phyloP scores from a whole-genome alignment of 2,329 filamentous ascomycete species.

The Neocatenulostroma microsporum region DNA sequence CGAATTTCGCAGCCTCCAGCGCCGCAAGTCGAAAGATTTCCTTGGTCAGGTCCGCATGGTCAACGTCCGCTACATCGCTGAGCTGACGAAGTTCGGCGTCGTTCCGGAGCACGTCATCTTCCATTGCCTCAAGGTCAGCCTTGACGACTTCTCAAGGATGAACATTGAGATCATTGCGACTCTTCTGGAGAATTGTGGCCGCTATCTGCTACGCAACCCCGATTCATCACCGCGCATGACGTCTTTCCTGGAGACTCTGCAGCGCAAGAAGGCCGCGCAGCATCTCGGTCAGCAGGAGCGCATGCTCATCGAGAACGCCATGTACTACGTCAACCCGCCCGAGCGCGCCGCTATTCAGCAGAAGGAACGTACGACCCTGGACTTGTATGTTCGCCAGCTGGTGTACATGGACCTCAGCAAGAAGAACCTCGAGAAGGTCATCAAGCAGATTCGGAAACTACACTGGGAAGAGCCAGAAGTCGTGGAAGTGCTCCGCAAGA shows the following conservation, averaged over 20 bases:
- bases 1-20: constrained; percentile 91
- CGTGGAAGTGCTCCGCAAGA: constrained; percentile 70
- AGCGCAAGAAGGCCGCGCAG: constrained; percentile 91
- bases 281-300: constrained; percentile 92
- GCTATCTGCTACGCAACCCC: constrained; percentile 84
- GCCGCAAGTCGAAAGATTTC: constrained; percentile 96
- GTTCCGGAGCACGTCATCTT: constrained; percentile 98
- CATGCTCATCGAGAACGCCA: constrained; percentile 96
- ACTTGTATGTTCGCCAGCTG: constrained; percentile 85
- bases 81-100: constrained; percentile 95
- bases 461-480: constrained; percentile 96
- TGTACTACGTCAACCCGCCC: constrained; percentile 96
- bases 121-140: constrained; percentile 92
- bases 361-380: constrained; percentile 89
- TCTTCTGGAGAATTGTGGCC: constrained; percentile 88
- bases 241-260: constrained; percentile 87
- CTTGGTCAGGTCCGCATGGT: constrained; percentile 85
- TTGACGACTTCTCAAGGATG: constrained; percentile 97
- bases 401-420: constrained; percentile 92
- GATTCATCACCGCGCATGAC: constrained; percentile 90
- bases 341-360: constrained; percentile 90
- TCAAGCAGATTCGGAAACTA: constrained; percentile 88
- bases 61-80: constrained; percentile 95
- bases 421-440: constrained; percentile 83
- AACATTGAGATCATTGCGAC: constrained; percentile 99